A percentile compares a stretch with the other conserved stretches of the same genome.
These are phyloP conservation scores for Leishmania amazonensis DNA, from an alignment of 208 protist genomes.

Conservation along the genomic window DNA sequence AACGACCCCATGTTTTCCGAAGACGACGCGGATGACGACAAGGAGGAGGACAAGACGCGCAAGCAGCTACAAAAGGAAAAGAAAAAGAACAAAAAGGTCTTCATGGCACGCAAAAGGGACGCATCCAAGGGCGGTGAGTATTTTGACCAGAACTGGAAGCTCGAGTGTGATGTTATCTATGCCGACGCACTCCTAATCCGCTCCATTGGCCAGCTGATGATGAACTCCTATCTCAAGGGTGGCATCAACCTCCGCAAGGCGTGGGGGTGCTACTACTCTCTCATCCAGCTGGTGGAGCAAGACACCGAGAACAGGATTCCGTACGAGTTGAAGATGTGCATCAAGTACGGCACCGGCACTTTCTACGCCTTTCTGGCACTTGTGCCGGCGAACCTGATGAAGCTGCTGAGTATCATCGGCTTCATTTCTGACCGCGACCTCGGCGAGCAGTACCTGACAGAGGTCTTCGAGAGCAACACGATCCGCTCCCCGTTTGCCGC, in stretches of 20 bases:
- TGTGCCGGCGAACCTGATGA: constrained; percentile 88
- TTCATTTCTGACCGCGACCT: constrained; percentile 91
- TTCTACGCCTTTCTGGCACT: constrained; percentile 92
- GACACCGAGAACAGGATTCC: constrained; percentile 79
- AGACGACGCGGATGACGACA: constrained; percentile 18
- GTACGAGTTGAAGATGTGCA: constrained; percentile 81
- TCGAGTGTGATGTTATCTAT: constrained; percentile 93
- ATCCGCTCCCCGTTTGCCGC: constrained; percentile 88
- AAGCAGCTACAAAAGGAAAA: constrained; percentile 21
- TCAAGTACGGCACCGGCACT: constrained; percentile 88
- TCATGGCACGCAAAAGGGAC: constrained; percentile 54
- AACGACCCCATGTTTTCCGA: constrained; percentile 66
- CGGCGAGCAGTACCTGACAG: constrained; percentile 90
- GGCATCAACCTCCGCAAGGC: constrained; percentile 89
- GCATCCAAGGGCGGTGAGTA: constrained; percentile 49
- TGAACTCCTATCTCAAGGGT: constrained; percentile 91
- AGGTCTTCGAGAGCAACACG: constrained; percentile 88
- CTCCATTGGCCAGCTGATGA: constrained; percentile 87
- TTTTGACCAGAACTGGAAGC: constrained; percentile 81
- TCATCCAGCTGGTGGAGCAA: constrained; percentile 72
- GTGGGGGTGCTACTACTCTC: constrained; percentile 83
- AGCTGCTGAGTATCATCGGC: constrained; percentile 88
- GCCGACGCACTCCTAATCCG: constrained; percentile 85
- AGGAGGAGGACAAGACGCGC: constrained; percentile 20
- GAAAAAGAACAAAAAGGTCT: constrained; percentile 57